These are phyloP conservation scores for Amanita rubescens DNA, from an alignment of 768 basidiomycete genomes.

Conservation along the genomic window DNA sequence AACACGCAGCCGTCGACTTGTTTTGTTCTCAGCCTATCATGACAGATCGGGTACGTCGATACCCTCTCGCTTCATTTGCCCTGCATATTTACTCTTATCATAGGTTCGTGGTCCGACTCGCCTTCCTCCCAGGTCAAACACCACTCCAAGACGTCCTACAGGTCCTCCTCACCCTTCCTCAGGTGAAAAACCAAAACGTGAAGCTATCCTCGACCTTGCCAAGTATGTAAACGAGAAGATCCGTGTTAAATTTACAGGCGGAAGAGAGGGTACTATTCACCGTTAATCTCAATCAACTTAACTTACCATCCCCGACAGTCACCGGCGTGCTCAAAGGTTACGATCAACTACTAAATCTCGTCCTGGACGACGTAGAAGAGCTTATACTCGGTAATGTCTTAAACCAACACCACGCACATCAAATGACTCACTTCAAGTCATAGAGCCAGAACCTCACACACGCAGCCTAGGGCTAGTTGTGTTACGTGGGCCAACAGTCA, in stretches of 20 bases:
- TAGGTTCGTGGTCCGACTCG: constrained; percentile 55
- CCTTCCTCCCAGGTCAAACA: constrained; percentile 31
- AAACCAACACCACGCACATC: not conserved
- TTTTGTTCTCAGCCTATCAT: constrained; percentile 23
- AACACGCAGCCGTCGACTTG: constrained; percentile 1
- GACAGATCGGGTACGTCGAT: constrained; percentile 54
- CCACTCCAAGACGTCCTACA: constrained; percentile 39
- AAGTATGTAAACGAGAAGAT: constrained; percentile 92
- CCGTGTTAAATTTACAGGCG: constrained; percentile 96
- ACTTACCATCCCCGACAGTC: constrained; percentile 47
- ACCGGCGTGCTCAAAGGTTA: constrained; percentile 91
- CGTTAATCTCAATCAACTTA: not conserved
- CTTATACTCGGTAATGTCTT: constrained; percentile 53
- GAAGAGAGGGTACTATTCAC: constrained; percentile 68
- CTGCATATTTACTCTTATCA: constrained; percentile 29
- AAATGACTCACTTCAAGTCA: constrained; percentile 2
- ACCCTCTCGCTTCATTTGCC: constrained; percentile 12
- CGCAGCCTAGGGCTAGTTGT: constrained; percentile 80
- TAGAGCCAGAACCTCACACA: constrained; percentile 57
- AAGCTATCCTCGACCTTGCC: constrained; percentile 91
- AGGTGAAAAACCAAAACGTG: constrained; percentile 78
- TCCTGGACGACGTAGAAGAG: constrained; percentile 93
- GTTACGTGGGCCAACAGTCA: constrained; percentile 90
- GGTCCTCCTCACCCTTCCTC: constrained; percentile 28
- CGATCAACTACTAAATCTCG: constrained; percentile 94